These are phyloP conservation scores for Fusarium decemcellulare DNA, from an alignment of 2,329 filamentous ascomycete genomes.

Conservation along the genomic window DNA sequence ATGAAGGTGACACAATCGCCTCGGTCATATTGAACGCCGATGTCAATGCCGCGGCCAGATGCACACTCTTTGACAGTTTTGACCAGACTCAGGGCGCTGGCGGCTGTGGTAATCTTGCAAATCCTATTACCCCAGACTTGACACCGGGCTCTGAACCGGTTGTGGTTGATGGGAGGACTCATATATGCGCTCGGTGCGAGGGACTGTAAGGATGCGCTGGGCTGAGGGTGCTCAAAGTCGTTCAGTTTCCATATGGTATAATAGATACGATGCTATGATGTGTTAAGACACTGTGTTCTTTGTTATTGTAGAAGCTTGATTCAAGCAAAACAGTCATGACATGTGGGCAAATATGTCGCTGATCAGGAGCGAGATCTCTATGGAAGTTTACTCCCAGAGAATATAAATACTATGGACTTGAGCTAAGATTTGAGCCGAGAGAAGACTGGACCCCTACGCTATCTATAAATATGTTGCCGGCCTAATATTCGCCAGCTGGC, in stretches of 20 bases:
- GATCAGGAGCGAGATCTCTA: not conserved
- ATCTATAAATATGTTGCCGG: too few relatives aligned
- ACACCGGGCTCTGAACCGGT: not conserved
- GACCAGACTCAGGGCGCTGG: slow-evolving; percentile 2
- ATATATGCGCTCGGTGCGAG: not conserved
- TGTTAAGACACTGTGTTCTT: not conserved
- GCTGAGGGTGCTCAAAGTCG: not conserved
- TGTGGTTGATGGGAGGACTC: slow-evolving; percentile 6
- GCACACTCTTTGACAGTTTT: slow-evolving; percentile 5
- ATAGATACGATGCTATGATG: not conserved
- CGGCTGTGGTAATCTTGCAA: slow-evolving; percentile 3
- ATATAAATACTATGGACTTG: too few relatives aligned
- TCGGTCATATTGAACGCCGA: not conserved
- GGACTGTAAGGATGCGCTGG: not conserved
- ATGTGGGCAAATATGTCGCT: not conserved
- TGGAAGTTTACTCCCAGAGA: not conserved
- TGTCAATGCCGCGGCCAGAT: slow-evolving; percentile 5
- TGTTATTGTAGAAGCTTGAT: not conserved
- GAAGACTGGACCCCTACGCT: too few relatives aligned
- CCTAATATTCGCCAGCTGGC: too few relatives aligned
- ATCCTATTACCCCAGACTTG: slow-evolving; percentile 8
- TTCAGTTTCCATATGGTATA: not conserved
- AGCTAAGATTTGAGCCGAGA: too few relatives aligned
- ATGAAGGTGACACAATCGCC: slow-evolving; percentile 9
- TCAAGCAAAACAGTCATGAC: not conserved